Base-by-base conservation (phyloP, 2,329 filamentous ascomycete genomes). In the Gremmenia infestans region DNA sequence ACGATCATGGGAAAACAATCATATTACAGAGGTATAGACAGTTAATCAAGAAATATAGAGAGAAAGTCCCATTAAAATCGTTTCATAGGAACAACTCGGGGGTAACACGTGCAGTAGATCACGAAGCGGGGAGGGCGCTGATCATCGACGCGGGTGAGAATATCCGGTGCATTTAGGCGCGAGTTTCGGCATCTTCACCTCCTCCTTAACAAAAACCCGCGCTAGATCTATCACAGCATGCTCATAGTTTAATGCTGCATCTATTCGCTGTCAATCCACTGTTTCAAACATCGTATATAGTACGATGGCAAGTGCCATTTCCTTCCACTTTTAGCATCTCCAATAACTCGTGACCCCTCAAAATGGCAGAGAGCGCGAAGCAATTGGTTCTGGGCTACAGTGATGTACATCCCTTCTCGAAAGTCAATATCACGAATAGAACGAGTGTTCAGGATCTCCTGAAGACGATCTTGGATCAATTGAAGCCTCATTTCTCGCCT, bases 401-500 rank as follows among this genome's bases (percentile, higher is more conserved):
- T 59, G 74, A 70, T 57, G 65, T 71, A n/a, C 81, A 85, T 63
- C 81, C 81, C 19, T 85, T 85, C 69, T 75, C 78, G 39, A 70
- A 73, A 56, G 74, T 83, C 49, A 66, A 75, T 23, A 74, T 85
- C 48, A 71, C 72, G 32, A 75, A 81, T 67, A 76, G 79, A 22
- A 68, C 73, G 25, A 82, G 79, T 2, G 79, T 87, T n/a, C 82
- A 87, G 63, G 72, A 80, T 49, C 81, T 86, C 11, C 78, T 87
- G 14, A 72, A 74, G 39, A 79, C 83, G 3, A 75, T 92, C 9
- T 80, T 92, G 25, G 84, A 89, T 64, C 88, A 88, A 8, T 76
- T 92, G 5, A 77, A 85, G 57, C 80, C 84, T 2, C 88, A 88
- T 71, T 89, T 90, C 71, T 91, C 88, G 1, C 82, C 84, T 0